Base-by-base conservation (phyloP, 768 basidiomycete species). In the Kwoniella europaea region DNA sequence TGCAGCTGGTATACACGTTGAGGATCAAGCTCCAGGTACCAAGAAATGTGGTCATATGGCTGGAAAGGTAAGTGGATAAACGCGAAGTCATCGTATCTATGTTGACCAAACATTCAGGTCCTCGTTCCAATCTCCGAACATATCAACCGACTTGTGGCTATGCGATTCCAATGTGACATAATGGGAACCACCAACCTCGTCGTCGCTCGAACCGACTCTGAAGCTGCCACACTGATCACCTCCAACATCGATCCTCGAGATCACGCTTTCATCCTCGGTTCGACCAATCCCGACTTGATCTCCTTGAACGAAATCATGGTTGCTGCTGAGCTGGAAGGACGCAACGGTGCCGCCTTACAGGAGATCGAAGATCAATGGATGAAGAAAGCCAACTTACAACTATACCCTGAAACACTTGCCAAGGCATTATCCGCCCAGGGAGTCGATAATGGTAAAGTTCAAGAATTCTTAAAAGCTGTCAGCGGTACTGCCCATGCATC, bases 221-320 rank as follows among this genome's bases (percentile, higher is more conserved):
- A 98, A 84, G 96, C 97, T 5, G 96, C 97, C 0, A 98, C 97
- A 1, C 89, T 99, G 79, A 92, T 98, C 86, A 92, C 94, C 46
- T 91, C 92, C 74, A 98, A 98, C 85, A 92, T 99, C 71, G 97
- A 99, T 84, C 89, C 90, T 76, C 90, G 97, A n/a, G 97, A 99
- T 86, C 97, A 99, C 74, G 85, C 93, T 41, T 99, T 98, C 88
- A 95, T 99, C 79, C 90, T 98, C 50, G 97, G 96, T 43, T 88
- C 87, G 62, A 96, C 94, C 27, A 95, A 95, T 82, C 81, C 91
- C 10, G 85, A 86, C 56, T 84, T 92, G 54, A 75, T 79, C 27
- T 88, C 93, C 22, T 86, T 98, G 69, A 92, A 91, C 71, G 86
- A 85, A 22, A 89, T 91, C 73, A 94, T 98, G 92, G 87, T 87